Evolutionary conservation across 2,329 filamentous ascomycete species (phyloP), one percentile per base, ranked within the genome.

Genomic region (Mariannaea elegans): DNA sequence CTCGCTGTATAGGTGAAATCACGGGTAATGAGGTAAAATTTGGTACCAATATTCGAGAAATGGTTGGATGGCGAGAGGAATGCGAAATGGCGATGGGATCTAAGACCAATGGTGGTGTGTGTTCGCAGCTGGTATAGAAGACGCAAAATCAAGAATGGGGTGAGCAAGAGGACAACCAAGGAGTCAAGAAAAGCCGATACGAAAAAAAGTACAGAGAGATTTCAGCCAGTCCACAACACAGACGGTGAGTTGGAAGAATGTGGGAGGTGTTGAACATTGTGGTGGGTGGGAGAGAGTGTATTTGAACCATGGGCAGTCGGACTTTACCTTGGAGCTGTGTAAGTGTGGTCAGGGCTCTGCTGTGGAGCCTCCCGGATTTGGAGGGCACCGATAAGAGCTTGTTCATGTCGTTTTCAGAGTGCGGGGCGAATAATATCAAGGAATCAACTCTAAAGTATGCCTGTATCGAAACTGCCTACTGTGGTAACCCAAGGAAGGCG

Each of bases 261-360:
- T 41, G 47, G 23, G 18, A 23, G 34, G 23, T 16, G 23, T 49
- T 44, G 18, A 42, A 29, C 31, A 47, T 29, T 23, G 51, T 38
- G 21, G 57, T 59, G 63, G 68, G 67, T 61, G 65, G 65, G 59
- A 69, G 68, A 71, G 44, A 49, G 44, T 60, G 63, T 71, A 71
- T 71, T 70, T 71, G 68, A 70, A 68, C 36, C 32, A 42, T 50
- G 51, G 44, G 44, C 19, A 19, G 44, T n/a, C 24, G 31, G 36
- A 21, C 12, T 12, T 31, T 7, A 31, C 27, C 7, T 31, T 12
- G 27, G 57, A 24, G 38, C 46, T 47, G 55, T 69, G 60, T 71
- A 69, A 70, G 66, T 68, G 66, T 65, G 46, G 58, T 56, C 39
- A 51, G 27, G 45, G 44, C 36, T 62, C 48, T 62, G 6, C 55